A percentile compares a stretch with the other conserved stretches of the same genome.
phyloP scores from a whole-genome alignment of 2,329 filamentous ascomycete genomes.

The Fusarium irregulare region DNA sequence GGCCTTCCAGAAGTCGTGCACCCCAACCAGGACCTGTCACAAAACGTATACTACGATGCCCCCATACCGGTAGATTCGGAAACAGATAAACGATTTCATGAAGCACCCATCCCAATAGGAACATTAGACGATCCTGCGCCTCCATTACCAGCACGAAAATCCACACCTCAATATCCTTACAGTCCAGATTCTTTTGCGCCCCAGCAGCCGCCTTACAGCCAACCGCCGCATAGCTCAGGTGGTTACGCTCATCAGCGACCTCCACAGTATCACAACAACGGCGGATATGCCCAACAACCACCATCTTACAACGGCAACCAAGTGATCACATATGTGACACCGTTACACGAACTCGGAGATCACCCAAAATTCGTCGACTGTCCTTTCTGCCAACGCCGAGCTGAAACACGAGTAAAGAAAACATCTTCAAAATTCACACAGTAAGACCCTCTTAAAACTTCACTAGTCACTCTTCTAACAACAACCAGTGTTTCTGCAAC shows the following conservation, averaged over 20 bases:
- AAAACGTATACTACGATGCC: slow-evolving; percentile 19
- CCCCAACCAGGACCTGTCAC: not conserved
- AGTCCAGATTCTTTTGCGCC: not conserved
- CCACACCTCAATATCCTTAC: slow-evolving; percentile 1
- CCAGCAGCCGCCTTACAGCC: not conserved
- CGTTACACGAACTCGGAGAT: slow-evolving; percentile 34
- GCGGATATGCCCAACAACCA: not conserved
- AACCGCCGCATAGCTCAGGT: not conserved
- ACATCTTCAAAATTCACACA: slow-evolving; percentile 37
- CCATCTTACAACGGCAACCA: not conserved
- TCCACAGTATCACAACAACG: not conserved
- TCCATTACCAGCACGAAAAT: slow-evolving; percentile 5
- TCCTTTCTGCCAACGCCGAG: slow-evolving; percentile 37
- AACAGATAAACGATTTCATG: slow-evolving; percentile 11
- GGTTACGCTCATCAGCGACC: not conserved
- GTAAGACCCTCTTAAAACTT: not conserved
- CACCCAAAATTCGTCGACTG: slow-evolving; percentile 42
- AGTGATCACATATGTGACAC: slow-evolving; percentile 34
- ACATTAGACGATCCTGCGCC: not conserved
- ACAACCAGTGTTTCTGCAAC: slow-evolving; percentile 28
- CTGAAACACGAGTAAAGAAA: slow-evolving; percentile 40
- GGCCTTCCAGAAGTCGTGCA: slow-evolving; percentile 37
- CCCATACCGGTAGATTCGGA: slow-evolving; percentile 36
- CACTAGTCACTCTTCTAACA: not conserved
- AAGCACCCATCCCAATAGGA: slow-evolving; percentile 18